Evolutionary conservation across 305 asterid species (phyloP).

Genomic region (Galium porrigens): DNA sequence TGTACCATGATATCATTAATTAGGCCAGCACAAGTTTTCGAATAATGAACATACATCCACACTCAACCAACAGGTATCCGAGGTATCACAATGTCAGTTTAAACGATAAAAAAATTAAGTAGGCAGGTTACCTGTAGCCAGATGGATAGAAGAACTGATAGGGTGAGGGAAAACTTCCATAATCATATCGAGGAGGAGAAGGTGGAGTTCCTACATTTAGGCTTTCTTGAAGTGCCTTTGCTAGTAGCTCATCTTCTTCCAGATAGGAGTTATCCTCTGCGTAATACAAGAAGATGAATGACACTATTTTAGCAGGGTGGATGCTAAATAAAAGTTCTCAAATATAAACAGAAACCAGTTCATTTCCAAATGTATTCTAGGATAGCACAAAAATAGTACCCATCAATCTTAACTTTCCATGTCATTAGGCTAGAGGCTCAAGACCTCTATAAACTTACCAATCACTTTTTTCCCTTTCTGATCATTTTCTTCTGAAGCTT

Average conservation of each 20-base stretch:
- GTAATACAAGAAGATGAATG: slow-evolving; percentile 7
- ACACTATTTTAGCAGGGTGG: background rate
- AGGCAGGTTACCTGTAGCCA: slow-evolving; percentile 44
- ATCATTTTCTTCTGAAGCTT: slow-evolving; percentile 22
- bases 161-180: slow-evolving; percentile 47
- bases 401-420: background rate
- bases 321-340: background rate
- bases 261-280: slow-evolving; percentile 46
- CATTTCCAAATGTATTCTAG: background rate
- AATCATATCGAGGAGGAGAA: slow-evolving; percentile 50
- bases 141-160: slow-evolving; percentile 39
- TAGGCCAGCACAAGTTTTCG: background rate
- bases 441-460: slow-evolving; percentile 34
- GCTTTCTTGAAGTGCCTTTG: slow-evolving; percentile 86
- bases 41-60: background rate
- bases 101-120: background rate
- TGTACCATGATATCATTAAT: slow-evolving; percentile 13
- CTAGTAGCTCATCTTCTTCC: slow-evolving; percentile 86
- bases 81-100: background rate
- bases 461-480: slow-evolving; percentile 62
- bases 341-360: background rate
- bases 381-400: background rate
- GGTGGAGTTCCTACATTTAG: slow-evolving; percentile 51
- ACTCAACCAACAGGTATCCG: background rate
- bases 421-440: slow-evolving; percentile 1